These are phyloP conservation scores for Croton laevigatus DNA, from an alignment of 441 rosid genomes.

Conservation along the genomic window DNA sequence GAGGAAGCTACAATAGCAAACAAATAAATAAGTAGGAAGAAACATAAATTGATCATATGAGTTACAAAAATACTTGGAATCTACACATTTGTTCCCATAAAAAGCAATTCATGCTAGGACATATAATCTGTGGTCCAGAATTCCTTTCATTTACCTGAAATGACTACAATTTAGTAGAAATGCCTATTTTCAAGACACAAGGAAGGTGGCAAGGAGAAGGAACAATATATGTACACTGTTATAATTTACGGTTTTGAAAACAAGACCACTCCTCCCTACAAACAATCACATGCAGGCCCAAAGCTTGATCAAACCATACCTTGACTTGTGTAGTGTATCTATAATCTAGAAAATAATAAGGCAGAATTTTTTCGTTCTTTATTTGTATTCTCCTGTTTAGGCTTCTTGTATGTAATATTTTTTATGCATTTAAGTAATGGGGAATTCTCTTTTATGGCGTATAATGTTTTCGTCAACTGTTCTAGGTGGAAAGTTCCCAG, in stretches of 20 bases:
- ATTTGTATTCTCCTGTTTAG: too few relatives aligned
- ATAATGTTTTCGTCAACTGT: too few relatives aligned
- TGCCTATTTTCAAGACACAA: not conserved
- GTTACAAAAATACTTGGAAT: not conserved
- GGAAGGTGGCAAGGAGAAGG: not conserved
- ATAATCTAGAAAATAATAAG: too few relatives aligned
- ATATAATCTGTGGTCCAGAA: not conserved
- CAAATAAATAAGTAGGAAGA: slow-evolving; percentile 12
- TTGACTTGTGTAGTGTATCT: too few relatives aligned
- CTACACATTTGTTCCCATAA: not conserved
- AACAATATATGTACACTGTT: not conserved
- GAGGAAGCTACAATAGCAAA: slow-evolving; percentile 71
- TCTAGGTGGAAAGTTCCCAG: too few relatives aligned
- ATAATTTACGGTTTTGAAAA: not conserved
- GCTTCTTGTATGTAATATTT: too few relatives aligned
- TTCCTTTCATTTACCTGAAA: not conserved
- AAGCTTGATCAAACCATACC: not conserved
- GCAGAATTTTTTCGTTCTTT: too few relatives aligned
- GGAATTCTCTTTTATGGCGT: too few relatives aligned
- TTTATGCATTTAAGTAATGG: too few relatives aligned
- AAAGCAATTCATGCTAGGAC: not conserved
- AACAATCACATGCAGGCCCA: not conserved
- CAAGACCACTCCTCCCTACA: not conserved
- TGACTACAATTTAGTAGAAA: not conserved
- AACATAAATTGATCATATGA: not conserved